Conservation (phyloP, 129 eudicot species). For the Flaveria sonorensis region DNA sequence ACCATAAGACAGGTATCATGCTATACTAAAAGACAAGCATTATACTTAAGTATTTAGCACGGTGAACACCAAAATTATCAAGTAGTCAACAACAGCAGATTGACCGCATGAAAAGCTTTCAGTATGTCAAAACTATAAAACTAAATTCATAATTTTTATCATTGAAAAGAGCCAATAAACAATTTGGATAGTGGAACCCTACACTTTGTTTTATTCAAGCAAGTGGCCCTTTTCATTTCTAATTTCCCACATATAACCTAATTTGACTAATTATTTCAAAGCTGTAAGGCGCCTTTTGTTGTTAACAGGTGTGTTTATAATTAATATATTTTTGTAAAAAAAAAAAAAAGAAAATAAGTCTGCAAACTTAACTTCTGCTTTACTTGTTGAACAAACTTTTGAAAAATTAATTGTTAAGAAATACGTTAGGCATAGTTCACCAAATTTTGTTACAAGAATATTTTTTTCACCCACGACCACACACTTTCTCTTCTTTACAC, state of each 20-base stretch:
- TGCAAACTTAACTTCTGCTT: background rate
- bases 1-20: slow-evolving; percentile 13
- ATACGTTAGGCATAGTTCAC: background rate
- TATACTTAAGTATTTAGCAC: slow-evolving; percentile 7
- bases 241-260: background rate
- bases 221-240: slow-evolving; percentile 10
- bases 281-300: background rate
- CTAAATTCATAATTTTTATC: background rate
- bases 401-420: background rate
- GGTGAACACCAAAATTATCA: slow-evolving; percentile 1
- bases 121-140: slow-evolving; percentile 13
- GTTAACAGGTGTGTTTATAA: background rate
- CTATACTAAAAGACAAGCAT: background rate
- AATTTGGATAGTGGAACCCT: slow-evolving; percentile 15
- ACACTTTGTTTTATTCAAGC: slow-evolving; percentile 21
- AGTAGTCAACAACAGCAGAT: background rate
- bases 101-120: slow-evolving; percentile 24
- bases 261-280: background rate
- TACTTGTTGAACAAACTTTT: background rate
- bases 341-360: background rate
- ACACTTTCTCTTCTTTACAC: too few relatives aligned
- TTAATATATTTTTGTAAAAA: too few relatives aligned
- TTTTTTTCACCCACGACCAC: too few relatives aligned
- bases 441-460: background rate
- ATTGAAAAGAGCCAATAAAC: slow-evolving; percentile 13